Evolutionary conservation across 2,329 filamentous ascomycete genomes (phyloP).

Genomic region (Alternaria angustiovoidea): DNA sequence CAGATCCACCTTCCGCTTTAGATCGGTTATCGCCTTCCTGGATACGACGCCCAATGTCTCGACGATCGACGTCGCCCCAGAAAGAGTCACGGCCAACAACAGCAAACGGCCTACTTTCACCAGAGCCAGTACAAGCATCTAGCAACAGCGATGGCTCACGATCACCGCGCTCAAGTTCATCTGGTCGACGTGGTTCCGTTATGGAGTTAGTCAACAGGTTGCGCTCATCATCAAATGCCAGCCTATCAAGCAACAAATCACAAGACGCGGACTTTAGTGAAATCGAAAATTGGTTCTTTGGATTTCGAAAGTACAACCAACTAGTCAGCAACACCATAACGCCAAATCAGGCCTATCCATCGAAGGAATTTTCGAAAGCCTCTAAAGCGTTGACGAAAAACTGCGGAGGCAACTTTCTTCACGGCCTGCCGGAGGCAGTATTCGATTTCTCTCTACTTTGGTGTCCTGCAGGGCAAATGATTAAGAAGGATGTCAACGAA

Average conservation of each 20-base stretch:
- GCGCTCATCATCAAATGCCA: constrained; percentile 40
- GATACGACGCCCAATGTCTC: constrained; percentile 30
- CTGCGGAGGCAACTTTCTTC: constrained; percentile 41
- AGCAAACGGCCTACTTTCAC: constrained; percentile 24
- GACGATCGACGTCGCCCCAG: constrained; percentile 23
- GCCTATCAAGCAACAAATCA: constrained; percentile 23
- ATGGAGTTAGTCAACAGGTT: constrained; percentile 35
- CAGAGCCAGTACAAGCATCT: constrained; percentile 27
- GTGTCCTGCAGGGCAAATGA: constrained; percentile 37
- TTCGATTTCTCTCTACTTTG: constrained; percentile 46
- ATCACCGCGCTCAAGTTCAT: constrained; percentile 32
- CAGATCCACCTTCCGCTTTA: constrained; percentile 28
- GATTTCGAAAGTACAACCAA: constrained; percentile 44
- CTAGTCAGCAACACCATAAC: constrained; percentile 36
- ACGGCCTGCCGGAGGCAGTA: constrained; percentile 42
- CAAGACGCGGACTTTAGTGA: constrained; percentile 36
- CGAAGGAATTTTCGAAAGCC: constrained; percentile 33
- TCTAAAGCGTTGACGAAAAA: constrained; percentile 37
- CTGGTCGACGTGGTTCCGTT: constrained; percentile 32
- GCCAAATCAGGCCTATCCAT: constrained; percentile 17
- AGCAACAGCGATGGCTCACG: constrained; percentile 40
- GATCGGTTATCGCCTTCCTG: constrained; percentile 35
- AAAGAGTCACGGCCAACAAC: constrained; percentile 27
- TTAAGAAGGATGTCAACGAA: constrained; percentile 24
- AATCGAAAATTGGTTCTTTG: constrained; percentile 40